Base-by-base conservation (phyloP, 805 yeast genomes). In the Kazachstania viticola region DNA sequence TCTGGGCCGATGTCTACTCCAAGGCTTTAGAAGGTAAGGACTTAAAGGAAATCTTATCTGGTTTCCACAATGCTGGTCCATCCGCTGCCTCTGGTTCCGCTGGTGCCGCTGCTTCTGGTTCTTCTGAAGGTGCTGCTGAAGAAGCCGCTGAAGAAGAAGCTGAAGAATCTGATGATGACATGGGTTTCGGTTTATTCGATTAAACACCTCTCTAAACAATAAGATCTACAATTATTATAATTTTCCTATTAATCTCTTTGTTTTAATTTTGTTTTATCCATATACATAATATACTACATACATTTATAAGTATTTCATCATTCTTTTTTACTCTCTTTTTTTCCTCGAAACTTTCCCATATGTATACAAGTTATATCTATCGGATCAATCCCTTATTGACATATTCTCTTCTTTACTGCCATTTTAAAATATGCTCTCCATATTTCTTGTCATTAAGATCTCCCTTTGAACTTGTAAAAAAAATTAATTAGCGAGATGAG, bases 121-220 rank as follows among this genome's bases (percentile, higher is more conserved):
- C 61, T 44, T 66, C 56, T 44, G 66, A 53, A 35, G 66, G 55
- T 37, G 68, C 57, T 35, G 69, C 54, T 37, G 68, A 45, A 22
- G 73, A 51, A 36, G 84, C 66, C 41, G 80, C 67, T 48, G 81
- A 63, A 47, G 83, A 62, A 47, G 76, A 67, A 46, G 79, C 65
- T 31, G 73, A 54, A 43, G 81, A 73, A 64, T 73, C 79, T 46
- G 85, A 77, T 60, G 85, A 75, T 56, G 93, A 79, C 69, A 79
- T 81, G 91, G 93, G 91, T 56, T 76, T 80, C 77, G 91, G 91
- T 71, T 73, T 81, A 68, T 81, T 81, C 72, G 94, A 80, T 67
- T 81, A 79, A 69, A 51, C 65, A 31, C 18, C 15, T 26, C 24
- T 28, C n/a, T n/a, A n/a, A n/a, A n/a, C n/a, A n/a, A n/a, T n/a